Base-by-base conservation (phyloP, 2,329 filamentous ascomycete genomes). In the Fusarium concolor region DNA sequence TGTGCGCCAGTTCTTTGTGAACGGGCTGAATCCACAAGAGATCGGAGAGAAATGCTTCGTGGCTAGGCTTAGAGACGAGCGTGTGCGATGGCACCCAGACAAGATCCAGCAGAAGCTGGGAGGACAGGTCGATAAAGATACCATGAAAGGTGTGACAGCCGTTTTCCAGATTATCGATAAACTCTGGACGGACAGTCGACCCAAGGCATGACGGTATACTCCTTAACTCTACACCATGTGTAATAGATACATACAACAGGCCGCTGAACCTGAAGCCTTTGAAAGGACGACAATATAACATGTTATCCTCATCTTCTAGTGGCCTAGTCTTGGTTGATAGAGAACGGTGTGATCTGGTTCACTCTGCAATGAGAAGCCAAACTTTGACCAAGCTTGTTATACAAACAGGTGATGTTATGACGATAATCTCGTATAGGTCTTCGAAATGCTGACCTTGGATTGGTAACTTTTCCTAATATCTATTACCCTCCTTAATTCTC, bases 71-170 rank as follows among this genome's bases (percentile, higher is more conserved):
- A 97, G 97, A 79, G 82, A 88, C 7, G 96, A 99, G 82, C 88
- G 96, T 51, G 90, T 98, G 18, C 86, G 94, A 17, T 99, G 96
- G 96, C 96, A 99, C 82, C 96, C 96, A 6, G 96, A 99, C 80
- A 99, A 98, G 83, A 92, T 98, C 56, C 93, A 97, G 82, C 96
- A 97, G 80, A 88, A 89, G 53, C 90, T 97, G 62, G 92, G 93
- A 5, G 88, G 87, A 0, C 82, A 87, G 61, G 88, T 97, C 47
- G 90, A 94, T 46, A 85, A 88, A 24, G 85, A 85, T 5, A 88
- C 92, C 5, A 90, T 97, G 85, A 89, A 88, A 75, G 86, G 89
- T 54, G 92, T 97, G 41, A 99, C 95, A 12, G 91, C 92, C 9
- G 90, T 97, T 11, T 99, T 98, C 75, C 95, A 98, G 80, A 89